Evolutionary conservation across 2,329 filamentous ascomycete genomes (phyloP).

Genomic region (Stemphylium lycopersici): DNA sequence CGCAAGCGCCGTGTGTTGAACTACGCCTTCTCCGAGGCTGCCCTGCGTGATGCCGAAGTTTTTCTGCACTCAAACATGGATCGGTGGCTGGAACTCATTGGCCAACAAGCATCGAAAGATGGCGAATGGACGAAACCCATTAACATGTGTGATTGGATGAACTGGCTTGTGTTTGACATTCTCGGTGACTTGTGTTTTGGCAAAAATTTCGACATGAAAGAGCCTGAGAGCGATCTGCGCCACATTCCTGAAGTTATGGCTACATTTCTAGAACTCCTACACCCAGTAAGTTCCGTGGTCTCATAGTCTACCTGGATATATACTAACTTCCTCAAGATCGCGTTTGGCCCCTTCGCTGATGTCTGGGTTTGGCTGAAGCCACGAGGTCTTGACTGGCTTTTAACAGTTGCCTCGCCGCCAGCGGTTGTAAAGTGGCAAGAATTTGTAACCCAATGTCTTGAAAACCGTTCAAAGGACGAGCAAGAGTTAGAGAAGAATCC

Average conservation of each 20-base stretch:
- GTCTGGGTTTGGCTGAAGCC: constrained; percentile 33
- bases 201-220: constrained; percentile 45
- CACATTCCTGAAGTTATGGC: constrained; percentile 30
- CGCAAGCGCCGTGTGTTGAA: constrained; percentile 49
- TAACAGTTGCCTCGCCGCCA: constrained; percentile 20
- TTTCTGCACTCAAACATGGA: constrained; percentile 42
- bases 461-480: constrained; percentile 16
- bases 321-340: constrained; percentile 4
- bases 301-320: background rate
- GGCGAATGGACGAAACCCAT: constrained; percentile 19
- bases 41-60: constrained; percentile 48
- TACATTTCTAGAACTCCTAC: constrained; percentile 21
- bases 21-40: constrained; percentile 51
- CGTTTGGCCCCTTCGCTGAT: constrained; percentile 8
- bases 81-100: constrained; percentile 30
- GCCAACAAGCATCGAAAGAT: constrained; percentile 9
- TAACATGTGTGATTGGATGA: constrained; percentile 28
- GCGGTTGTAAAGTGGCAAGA: constrained; percentile 21
- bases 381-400: constrained; percentile 26
- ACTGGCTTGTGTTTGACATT: constrained; percentile 54
- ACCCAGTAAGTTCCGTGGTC: constrained; percentile 18
- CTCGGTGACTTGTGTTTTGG: constrained; percentile 53
- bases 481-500: constrained; percentile 20
- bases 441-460: constrained; percentile 26
- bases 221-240: constrained; percentile 25